phyloP scores from a whole-genome alignment of 2,329 filamentous ascomycete species.

The Ascochyta rabiei region DNA sequence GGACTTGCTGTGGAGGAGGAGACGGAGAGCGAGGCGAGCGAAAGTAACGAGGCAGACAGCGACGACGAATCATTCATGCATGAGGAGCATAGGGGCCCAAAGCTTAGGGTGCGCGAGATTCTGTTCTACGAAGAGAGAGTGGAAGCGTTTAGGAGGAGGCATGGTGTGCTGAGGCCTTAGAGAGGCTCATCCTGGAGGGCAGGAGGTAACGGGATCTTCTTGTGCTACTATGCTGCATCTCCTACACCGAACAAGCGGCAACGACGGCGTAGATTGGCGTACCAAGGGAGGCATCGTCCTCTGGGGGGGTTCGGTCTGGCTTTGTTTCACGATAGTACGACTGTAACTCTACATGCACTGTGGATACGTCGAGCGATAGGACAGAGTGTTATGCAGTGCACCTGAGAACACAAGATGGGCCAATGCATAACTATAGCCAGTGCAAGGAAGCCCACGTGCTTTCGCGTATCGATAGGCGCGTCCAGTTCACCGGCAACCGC shows the following conservation, averaged over 20 bases:
- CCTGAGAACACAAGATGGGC: too few species aligned
- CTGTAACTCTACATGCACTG: slow-evolving; percentile 3
- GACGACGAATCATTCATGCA: slow-evolving; percentile 60
- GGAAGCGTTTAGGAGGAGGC: slow-evolving; percentile 77
- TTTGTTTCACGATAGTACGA: slow-evolving; percentile 3
- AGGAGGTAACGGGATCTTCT: neutral
- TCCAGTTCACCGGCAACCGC: slow-evolving; percentile 11
- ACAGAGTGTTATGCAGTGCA: neutral
- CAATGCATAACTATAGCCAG: neutral
- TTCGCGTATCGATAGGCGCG: slow-evolving; percentile 18
- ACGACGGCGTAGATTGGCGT: slow-evolving; percentile 4
- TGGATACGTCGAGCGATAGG: neutral
- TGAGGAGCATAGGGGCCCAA: slow-evolving; percentile 51
- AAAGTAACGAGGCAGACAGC: slow-evolving; percentile 50
- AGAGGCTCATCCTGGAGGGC: neutral
- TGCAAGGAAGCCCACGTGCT: slow-evolving; percentile 7
- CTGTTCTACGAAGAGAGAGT: slow-evolving; percentile 81
- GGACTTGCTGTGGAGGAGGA: slow-evolving; percentile 51
- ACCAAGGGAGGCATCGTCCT: slow-evolving; percentile 1
- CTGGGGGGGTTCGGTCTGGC: neutral
- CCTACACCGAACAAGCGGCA: neutral
- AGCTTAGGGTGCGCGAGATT: slow-evolving; percentile 75
- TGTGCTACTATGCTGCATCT: slow-evolving; percentile 3
- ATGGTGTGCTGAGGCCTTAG: slow-evolving; percentile 51
- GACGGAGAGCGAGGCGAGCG: slow-evolving; percentile 41